Conservation (phyloP, 2,329 filamentous ascomycete genomes). For the Rhynchosporium secalis region DNA sequence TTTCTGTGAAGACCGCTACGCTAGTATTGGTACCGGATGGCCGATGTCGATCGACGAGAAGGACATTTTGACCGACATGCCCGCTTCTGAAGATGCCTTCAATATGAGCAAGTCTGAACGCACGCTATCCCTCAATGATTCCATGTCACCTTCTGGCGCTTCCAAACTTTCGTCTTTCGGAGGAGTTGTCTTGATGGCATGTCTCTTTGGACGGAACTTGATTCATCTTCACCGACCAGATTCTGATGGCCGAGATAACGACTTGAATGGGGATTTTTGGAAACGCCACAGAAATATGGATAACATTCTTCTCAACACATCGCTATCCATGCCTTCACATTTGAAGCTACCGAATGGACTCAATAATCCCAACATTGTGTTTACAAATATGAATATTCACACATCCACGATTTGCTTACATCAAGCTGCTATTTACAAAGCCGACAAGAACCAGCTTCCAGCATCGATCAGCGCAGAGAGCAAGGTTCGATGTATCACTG, state of each 20-base stretch:
- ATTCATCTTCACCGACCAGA: constrained; percentile 88
- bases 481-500: constrained; percentile 88
- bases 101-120: constrained; percentile 74
- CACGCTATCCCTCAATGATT: constrained; percentile 68
- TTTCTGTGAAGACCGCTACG: constrained; percentile 87
- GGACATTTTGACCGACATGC: constrained; percentile 86
- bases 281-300: constrained; percentile 88
- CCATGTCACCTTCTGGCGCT: constrained; percentile 70
- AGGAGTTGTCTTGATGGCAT: constrained; percentile 81
- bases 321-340: constrained; percentile 76
- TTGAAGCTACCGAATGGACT: constrained; percentile 78
- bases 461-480: constrained; percentile 80
- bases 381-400: constrained; percentile 95
- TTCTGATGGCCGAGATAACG: constrained; percentile 75
- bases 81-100: constrained; percentile 81
- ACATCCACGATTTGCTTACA: constrained; percentile 97
- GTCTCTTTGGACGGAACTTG: constrained; percentile 86
- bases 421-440: constrained; percentile 96
- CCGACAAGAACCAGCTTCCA: constrained; percentile 82
- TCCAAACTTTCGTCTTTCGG: constrained; percentile 75
- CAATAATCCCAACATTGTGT: constrained; percentile 80
- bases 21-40: constrained; percentile 96
- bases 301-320: constrained; percentile 84
- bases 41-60: constrained; percentile 91
- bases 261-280: constrained; percentile 94